Base-by-base conservation (phyloP, 2,329 filamentous ascomycete species). In the Xylariaceae sp. region DNA sequence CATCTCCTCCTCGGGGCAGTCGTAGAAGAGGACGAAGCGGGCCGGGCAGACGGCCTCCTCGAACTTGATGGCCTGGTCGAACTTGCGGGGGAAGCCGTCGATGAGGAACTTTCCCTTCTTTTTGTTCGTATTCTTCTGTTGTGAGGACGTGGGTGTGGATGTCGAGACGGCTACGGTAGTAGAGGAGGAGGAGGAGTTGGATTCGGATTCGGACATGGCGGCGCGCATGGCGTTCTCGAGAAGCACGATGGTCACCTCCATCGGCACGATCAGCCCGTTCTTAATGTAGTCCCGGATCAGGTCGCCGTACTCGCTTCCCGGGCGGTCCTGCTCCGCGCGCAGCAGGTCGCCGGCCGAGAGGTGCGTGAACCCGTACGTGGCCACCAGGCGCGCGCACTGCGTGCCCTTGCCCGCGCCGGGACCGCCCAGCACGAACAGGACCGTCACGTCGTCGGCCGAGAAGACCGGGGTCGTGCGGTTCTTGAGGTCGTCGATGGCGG, bases 341-440 rank as follows among this genome's bases (percentile, higher is more conserved):
- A 98, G 76, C 31, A 98, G 75, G 64, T 98, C 92, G 41, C 92
- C 92, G 0, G 92, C 92, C 3, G 85, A 92, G 24, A 98, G 79
- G 66, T 98, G 92, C 44, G 79, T 84, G 78, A 97, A 97, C 61
- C 83, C 81, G 64, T 94, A 94, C 64, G 92, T 80, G 31, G 77
- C 70, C 35, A 96, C 90, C 23, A 98, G 81, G 50, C 86, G 85
- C 51, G 80, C 77, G 71, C 90, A 97, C 66, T 98, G 90, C 3
- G 92, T 98, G 55, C 92, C 92, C 65, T 98, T 98, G 56, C 92
- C 92, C 48, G 89, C 87, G 50, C 92, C 92, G 11, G 92, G 92
- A 2, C 92, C 92, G 63, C 90, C 90, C 46, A 98, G 88, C 47
- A 97, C 88, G 70, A 95, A 97, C 64, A 98, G 70, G 43, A 97